A percentile compares a stretch with the other conserved stretches of the same genome.
Evolutionary conservation across 768 basidiomycete genomes (phyloP).

Genomic region (Cystobasidium onofrii): DNA sequence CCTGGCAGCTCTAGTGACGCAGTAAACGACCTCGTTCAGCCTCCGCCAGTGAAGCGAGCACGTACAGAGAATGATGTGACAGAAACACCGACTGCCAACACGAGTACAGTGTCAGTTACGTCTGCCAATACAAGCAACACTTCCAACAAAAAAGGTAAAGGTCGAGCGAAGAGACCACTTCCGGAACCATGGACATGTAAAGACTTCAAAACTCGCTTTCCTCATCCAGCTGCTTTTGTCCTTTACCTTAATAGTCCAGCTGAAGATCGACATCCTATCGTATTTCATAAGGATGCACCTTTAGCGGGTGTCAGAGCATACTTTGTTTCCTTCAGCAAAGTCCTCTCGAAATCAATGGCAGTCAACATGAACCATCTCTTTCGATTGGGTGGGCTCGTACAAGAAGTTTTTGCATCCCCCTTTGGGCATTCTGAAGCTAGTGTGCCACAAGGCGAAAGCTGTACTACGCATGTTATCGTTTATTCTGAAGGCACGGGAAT

Average conservation of each 20-base stretch:
- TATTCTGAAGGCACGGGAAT: background rate
- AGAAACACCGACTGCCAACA: background rate
- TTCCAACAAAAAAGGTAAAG: background rate
- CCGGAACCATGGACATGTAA: conserved; percentile 7
- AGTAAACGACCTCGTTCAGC: background rate
- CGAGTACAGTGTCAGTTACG: background rate
- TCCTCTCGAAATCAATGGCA: conserved; percentile 6
- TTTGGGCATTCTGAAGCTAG: background rate
- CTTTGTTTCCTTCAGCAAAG: background rate
- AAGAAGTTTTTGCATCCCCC: background rate
- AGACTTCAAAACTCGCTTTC: conserved; percentile 24
- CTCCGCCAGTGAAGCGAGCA: background rate
- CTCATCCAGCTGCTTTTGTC: background rate
- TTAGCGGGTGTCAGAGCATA: conserved; percentile 12
- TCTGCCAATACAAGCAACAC: background rate
- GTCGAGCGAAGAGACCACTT: background rate
- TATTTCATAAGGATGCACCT: conserved; percentile 13
- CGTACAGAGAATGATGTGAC: background rate
- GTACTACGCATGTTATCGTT: conserved; percentile 21
- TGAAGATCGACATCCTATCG: conserved; percentile 10
- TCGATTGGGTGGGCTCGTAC: conserved; percentile 4
- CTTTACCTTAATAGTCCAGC: background rate
- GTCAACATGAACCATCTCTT: conserved; percentile 21
- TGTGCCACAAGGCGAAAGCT: background rate
- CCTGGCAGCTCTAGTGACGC: background rate